Evolutionary conservation across 106 monocot genomes (phyloP).

Genomic region (Allium fistulosum): DNA sequence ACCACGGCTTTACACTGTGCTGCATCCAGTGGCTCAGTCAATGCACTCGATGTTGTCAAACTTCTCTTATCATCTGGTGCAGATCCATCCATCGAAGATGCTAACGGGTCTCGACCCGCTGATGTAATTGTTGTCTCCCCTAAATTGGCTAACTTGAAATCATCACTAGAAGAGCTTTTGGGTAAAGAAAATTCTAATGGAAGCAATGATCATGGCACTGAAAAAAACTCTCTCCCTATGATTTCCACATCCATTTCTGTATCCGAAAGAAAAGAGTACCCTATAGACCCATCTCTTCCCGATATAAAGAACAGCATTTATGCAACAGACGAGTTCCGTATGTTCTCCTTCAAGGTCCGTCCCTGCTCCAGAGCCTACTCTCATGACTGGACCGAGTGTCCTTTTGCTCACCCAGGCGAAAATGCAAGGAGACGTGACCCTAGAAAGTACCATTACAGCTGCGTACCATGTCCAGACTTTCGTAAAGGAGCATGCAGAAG

Average conservation of each 20-base stretch:
- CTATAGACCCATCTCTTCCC: slow-evolving; percentile 50
- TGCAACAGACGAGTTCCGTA: slow-evolving; percentile 56
- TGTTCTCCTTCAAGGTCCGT: slow-evolving; percentile 70
- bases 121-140: slow-evolving; percentile 47
- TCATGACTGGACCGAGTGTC: slow-evolving; percentile 75
- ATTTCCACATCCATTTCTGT: slow-evolving; percentile 5
- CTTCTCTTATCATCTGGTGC: slow-evolving; percentile 53
- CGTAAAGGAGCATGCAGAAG: slow-evolving; percentile 54
- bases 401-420: slow-evolving; percentile 63
- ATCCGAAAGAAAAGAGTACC: slow-evolving; percentile 67
- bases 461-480: slow-evolving; percentile 66
- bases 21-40: slow-evolving; percentile 39
- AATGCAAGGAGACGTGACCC: slow-evolving; percentile 60
- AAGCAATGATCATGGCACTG: slow-evolving; percentile 1
- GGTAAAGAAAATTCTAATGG: slow-evolving; percentile 9
- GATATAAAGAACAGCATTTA: slow-evolving; percentile 85
- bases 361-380: slow-evolving; percentile 61
- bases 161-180: slow-evolving; percentile 32
- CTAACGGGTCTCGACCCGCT: slow-evolving; percentile 27
- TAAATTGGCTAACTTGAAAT: slow-evolving; percentile 12
- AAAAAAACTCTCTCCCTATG: slow-evolving; percentile 12
- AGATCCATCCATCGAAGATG: slow-evolving; percentile 26
- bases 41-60: slow-evolving; percentile 45
- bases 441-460: slow-evolving; percentile 68
- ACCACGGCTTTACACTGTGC: slow-evolving; percentile 74